A percentile compares a stretch with the other conserved stretches of the same genome.
Conservation (phyloP, 1,139 yeast genomes). For the Lodderomyces parapsilosis region DNA sequence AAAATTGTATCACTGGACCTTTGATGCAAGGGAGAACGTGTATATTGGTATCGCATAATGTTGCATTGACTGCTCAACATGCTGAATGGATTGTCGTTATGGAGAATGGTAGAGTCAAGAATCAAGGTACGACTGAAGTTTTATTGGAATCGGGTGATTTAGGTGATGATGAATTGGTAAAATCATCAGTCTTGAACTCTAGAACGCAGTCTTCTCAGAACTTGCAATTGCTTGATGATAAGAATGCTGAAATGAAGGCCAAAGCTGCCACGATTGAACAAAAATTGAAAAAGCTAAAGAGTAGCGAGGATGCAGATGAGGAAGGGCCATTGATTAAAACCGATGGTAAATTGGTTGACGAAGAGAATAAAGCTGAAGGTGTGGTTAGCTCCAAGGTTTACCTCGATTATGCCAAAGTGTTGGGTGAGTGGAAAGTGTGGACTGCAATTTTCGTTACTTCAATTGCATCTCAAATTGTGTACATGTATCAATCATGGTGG, state of each 20-base stretch:
- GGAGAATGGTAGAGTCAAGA: slow-evolving; percentile 79
- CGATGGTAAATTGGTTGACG: slow-evolving; percentile 70
- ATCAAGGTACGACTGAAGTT: slow-evolving; percentile 72
- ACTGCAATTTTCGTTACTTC: slow-evolving; percentile 44
- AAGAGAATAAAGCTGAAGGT: slow-evolving; percentile 83
- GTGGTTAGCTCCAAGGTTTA: slow-evolving; percentile 74
- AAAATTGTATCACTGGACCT: slow-evolving; percentile 84
- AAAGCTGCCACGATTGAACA: slow-evolving; percentile 42
- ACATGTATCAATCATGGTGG: slow-evolving; percentile 81
- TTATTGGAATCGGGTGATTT: slow-evolving; percentile 54
- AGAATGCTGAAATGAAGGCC: slow-evolving; percentile 40
- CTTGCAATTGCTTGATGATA: slow-evolving; percentile 43
- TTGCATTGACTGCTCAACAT: slow-evolving; percentile 77
- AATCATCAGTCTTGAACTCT: slow-evolving; percentile 63
- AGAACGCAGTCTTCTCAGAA: slow-evolving; percentile 59
- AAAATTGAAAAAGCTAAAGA: slow-evolving; percentile 35
- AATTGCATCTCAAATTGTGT: slow-evolving; percentile 52
- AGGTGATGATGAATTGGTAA: slow-evolving; percentile 76
- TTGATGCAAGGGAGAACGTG: slow-evolving; percentile 85
- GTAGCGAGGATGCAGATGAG: slow-evolving; percentile 21
- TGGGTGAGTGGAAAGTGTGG: slow-evolving; percentile 65
- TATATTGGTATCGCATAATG: slow-evolving; percentile 89
- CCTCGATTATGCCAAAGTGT: slow-evolving; percentile 57
- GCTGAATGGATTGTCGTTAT: slow-evolving; percentile 78
- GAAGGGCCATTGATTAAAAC: slow-evolving; percentile 27